These are phyloP conservation scores for Fusarium siculi DNA, from an alignment of 2,329 filamentous ascomycete species.

Conservation along the genomic window DNA sequence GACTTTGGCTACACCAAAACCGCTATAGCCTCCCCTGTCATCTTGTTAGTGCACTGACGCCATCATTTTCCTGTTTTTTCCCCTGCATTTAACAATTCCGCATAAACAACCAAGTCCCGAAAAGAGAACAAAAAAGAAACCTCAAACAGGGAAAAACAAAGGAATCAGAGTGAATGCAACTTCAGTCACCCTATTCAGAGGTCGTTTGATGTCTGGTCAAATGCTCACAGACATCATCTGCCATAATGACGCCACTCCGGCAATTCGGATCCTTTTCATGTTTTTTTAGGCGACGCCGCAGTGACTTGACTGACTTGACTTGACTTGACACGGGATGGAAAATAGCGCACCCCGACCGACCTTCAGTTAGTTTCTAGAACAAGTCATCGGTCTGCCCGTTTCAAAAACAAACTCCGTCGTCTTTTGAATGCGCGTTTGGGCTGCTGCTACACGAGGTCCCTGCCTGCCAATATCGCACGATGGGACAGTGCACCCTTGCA, in stretches of 20 bases:
- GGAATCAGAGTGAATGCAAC: background rate
- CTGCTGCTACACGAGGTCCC: background rate
- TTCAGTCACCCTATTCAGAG: background rate
- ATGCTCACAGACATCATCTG: constrained; percentile 5
- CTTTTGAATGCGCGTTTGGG: background rate
- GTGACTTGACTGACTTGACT: background rate
- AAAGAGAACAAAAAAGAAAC: constrained; percentile 8
- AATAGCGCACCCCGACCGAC: background rate
- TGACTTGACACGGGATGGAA: background rate
- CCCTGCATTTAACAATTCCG: constrained; percentile 12
- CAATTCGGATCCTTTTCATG: background rate
- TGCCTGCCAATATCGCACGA: constrained; percentile 10
- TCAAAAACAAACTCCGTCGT: background rate
- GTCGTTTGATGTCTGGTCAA: background rate
- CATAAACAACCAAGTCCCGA: background rate
- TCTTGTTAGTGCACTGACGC: constrained; percentile 18
- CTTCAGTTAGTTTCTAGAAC: background rate
- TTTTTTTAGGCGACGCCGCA: background rate
- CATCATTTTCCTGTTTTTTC: constrained; percentile 25
- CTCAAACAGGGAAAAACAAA: background rate
- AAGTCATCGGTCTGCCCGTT: constrained; percentile 8
- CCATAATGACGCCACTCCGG: constrained; percentile 10
- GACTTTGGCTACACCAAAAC: background rate
- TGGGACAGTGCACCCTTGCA: background rate
- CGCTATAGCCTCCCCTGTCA: constrained; percentile 20